A percentile compares a stretch with the other conserved stretches of the same genome.
phyloP scores from a whole-genome alignment of 108 stramenopile species.

The Licmophora abbreviata region DNA sequence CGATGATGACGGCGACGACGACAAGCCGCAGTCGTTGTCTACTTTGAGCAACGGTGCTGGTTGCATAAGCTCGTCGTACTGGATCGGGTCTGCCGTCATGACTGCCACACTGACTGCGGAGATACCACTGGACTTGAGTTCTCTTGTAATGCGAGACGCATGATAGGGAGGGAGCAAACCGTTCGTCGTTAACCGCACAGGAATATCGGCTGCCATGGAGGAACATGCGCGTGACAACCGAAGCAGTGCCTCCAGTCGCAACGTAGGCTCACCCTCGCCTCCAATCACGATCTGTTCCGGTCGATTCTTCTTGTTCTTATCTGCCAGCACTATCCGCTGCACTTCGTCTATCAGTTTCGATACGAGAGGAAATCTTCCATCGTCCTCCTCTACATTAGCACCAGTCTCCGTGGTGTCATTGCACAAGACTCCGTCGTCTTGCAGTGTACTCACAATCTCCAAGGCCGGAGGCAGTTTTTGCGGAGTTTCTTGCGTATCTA shows the following conservation, averaged over 20 bases:
- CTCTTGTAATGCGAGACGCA: conserved; percentile 1
- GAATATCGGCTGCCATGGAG: not conserved
- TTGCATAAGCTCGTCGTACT: conserved; percentile 30
- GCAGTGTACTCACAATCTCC: not conserved
- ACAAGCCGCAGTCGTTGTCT: conserved; percentile 6
- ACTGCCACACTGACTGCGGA: conserved; percentile 30
- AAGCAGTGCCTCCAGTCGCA: conserved; percentile 48
- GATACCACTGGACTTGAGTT: conserved; percentile 16
- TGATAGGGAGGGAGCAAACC: conserved; percentile 15
- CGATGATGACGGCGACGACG: not conserved
- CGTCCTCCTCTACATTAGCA: conserved; percentile 7
- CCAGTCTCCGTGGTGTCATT: not conserved
- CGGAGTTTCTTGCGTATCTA: conserved; percentile 10
- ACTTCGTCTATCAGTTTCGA: conserved; percentile 26
- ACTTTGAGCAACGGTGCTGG: conserved; percentile 12
- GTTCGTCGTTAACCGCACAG: conserved; percentile 40
- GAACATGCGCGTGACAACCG: conserved; percentile 12
- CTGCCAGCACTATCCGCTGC: too few species aligned
- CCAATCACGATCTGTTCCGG: conserved; percentile 47
- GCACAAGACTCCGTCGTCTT: too few species aligned
- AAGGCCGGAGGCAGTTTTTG: conserved; percentile 10
- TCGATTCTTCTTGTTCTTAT: not conserved
- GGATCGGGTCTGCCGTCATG: conserved; percentile 24
- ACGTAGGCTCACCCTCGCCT: conserved; percentile 71
- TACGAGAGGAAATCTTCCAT: conserved; percentile 31